A percentile compares a stretch with the other conserved stretches of the same genome.
phyloP scores from a whole-genome alignment of 73 alveolate species.

The Paramecium tetraurelia region DNA sequence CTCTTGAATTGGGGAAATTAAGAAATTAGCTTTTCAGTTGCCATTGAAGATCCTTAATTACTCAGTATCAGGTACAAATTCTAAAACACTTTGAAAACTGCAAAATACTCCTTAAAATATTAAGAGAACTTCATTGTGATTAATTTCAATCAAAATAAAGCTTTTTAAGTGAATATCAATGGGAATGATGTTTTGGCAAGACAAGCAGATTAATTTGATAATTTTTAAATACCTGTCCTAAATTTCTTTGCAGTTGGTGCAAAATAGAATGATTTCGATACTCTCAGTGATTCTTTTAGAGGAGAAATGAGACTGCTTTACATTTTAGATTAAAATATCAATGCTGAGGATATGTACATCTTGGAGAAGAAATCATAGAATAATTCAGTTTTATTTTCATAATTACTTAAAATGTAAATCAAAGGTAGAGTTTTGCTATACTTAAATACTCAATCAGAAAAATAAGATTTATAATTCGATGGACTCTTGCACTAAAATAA shows the following conservation, averaged over 20 bases:
- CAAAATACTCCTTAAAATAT: not conserved
- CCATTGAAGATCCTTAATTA: not conserved
- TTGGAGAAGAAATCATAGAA: not conserved
- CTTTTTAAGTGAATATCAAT: not conserved
- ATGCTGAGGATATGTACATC: not conserved
- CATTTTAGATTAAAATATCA: not conserved
- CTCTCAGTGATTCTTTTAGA: not conserved
- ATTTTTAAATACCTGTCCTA: not conserved
- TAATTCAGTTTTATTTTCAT: not conserved
- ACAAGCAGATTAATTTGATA: not conserved
- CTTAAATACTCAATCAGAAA: not conserved
- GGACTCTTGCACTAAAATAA: not conserved
- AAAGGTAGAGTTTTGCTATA: not conserved
- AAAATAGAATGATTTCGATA: not conserved
- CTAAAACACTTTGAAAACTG: not conserved
- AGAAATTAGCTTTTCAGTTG: not conserved
- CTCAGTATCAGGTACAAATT: not conserved
- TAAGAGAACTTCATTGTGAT: not conserved
- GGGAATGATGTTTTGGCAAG: not conserved
- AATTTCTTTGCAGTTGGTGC: not conserved
- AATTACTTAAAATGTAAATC: not conserved
- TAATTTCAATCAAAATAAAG: not conserved
- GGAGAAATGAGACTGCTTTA: constrained; percentile 7
- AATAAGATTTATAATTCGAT: not conserved
- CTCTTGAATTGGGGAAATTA: not conserved